A percentile compares a stretch with the other conserved stretches of the same genome.
These are phyloP conservation scores for Heracleum sosnowskyi DNA, from an alignment of 129 eudicot species.

Conservation along the genomic window DNA sequence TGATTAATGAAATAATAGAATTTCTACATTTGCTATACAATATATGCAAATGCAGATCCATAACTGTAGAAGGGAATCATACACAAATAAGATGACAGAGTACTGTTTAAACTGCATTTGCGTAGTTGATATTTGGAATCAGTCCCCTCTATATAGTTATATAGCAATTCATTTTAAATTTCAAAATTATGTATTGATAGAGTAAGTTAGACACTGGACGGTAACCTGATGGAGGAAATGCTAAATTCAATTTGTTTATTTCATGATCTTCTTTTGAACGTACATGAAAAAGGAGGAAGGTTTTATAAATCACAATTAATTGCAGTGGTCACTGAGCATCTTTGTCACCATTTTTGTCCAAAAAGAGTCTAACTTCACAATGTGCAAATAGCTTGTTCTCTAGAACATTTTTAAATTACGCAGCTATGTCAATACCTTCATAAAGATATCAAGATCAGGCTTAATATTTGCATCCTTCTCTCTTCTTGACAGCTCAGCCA, in stretches of 20 bases:
- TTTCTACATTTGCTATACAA: background rate
- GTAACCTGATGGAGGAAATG: background rate
- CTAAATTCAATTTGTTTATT: no score
- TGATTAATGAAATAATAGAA: background rate
- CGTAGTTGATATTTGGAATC: background rate
- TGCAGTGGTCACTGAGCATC: background rate
- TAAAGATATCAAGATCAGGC: conserved; percentile 63
- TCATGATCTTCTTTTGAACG: background rate
- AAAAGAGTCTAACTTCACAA: background rate
- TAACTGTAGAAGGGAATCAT: background rate
- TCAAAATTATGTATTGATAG: background rate
- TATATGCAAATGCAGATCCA: background rate
- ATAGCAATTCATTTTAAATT: background rate
- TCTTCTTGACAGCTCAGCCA: conserved; percentile 60
- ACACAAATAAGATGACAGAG: background rate
- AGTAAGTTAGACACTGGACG: background rate
- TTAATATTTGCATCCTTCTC: no score
- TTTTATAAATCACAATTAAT: background rate
- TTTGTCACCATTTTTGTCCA: background rate
- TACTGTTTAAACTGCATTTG: background rate
- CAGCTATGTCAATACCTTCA: conserved; percentile 47
- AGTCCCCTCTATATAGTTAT: background rate
- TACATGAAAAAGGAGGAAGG: background rate
- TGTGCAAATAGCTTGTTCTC: background rate
- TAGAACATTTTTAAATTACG: background rate